Base-by-base conservation (phyloP, 176 grass and related monocot species). In the Eleusine indica region DNA sequence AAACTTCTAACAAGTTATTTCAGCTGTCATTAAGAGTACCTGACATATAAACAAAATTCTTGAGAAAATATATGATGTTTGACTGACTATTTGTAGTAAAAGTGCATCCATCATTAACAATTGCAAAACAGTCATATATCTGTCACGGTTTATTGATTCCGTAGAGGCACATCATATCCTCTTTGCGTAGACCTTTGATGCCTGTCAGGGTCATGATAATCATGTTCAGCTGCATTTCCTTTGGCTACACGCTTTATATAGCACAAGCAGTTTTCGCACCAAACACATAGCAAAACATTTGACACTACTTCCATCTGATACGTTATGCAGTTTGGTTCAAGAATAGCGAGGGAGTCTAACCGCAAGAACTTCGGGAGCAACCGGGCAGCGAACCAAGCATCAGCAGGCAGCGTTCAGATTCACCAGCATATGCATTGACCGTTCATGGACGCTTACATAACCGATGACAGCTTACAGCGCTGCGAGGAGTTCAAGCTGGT, bases 331-430 rank as follows among this genome's bases (percentile, higher is more conserved):
- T 96, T 99, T 85, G 93, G 96, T 80, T 91, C 96, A 37, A 95
- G 96, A 79, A 95, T 94, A 80, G 93, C 96, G 40, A 90, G 91
- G 83, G 96, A 95, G 71, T 96, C 93, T 5, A 98, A 98, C 80
- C 89, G 88, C 61, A 91, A 88, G 62, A 93, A 91, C 87, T 98
- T 98, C 0, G 93, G 93, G 77, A 95, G 93, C 81, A 98, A 95
- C 85, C 91, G 93, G 21, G 96, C 96, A 0, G 89, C 96, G 0
- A 98, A 98, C 84, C 93, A 94, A 70, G 93, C 91, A 21, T 95
- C 91, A 3, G 93, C 96, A 17, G 96, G 96, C 21, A 95, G 96
- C 22, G 91, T 93, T 11, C 83, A 89, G 77, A 88, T 98, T 57
- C 71, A 85, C 77, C 66, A 85, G 39, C 66, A 16, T 88, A 74